Evolutionary conservation across 139 green algal genomes (phyloP).

Genomic region (Chlorella sp.): DNA sequence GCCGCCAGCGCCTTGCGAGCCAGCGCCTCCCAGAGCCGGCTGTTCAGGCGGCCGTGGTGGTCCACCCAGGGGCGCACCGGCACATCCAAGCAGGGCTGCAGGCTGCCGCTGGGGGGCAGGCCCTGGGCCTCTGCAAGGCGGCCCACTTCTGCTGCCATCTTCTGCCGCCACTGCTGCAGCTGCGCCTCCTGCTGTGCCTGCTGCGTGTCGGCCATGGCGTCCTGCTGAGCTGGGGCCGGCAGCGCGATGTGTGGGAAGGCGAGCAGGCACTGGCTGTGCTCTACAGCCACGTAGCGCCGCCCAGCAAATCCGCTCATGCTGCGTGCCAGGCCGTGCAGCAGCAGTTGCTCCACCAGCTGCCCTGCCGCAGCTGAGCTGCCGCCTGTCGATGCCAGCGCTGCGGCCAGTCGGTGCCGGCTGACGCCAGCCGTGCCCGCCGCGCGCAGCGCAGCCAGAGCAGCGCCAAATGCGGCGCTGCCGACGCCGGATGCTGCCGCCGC

Average conservation of each 20-base stretch:
- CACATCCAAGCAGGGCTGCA: constrained; percentile 38
- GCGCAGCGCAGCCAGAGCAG: background rate
- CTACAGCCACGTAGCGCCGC: background rate
- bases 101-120: constrained; percentile 8
- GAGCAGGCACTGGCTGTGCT: constrained; percentile 21
- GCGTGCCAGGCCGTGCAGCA: constrained; percentile 27
- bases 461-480: background rate
- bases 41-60: constrained; percentile 26
- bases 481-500: background rate
- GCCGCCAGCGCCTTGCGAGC: background rate
- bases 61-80: constrained; percentile 45
- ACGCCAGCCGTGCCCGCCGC: background rate
- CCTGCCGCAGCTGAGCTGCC: background rate
- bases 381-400: background rate
- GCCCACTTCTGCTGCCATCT: background rate
- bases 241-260: constrained; percentile 21
- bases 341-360: constrained; percentile 11
- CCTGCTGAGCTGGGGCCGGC: background rate
- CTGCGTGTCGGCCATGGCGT: background rate
- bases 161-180: constrained; percentile 9
- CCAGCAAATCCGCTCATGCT: background rate
- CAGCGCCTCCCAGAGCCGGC: constrained; percentile 27
- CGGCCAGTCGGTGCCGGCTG: background rate
- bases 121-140: background rate
- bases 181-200: background rate